Evolutionary conservation across 2,329 filamentous ascomycete species (phyloP).

Genomic region (Achaetomium macrosporum): DNA sequence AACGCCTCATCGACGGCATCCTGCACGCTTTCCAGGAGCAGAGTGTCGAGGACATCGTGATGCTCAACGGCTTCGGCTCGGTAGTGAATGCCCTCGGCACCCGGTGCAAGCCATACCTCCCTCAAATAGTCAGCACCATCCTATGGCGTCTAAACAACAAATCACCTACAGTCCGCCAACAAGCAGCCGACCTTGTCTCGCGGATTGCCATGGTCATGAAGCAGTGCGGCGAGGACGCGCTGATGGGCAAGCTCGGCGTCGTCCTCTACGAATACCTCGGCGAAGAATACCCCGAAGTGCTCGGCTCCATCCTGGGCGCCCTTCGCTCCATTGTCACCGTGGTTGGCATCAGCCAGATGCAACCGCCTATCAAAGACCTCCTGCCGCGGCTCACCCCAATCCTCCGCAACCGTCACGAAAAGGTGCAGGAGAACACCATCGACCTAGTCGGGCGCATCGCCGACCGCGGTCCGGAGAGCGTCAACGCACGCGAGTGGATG

Average conservation of each 20-base stretch:
- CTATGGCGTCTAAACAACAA: constrained; percentile 98
- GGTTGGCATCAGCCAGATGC: constrained; percentile 96
- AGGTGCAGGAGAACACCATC: constrained; percentile 98
- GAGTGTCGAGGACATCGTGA: constrained; percentile 89
- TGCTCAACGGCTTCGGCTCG: constrained; percentile 96
- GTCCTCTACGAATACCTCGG: constrained; percentile 97
- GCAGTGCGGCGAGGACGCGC: constrained; percentile 90
- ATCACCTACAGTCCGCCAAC: constrained; percentile 90
- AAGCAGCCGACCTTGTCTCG: constrained; percentile 92
- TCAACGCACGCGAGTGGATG: constrained; percentile 99
- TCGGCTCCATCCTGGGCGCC: constrained; percentile 92
- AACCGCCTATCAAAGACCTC: constrained; percentile 93
- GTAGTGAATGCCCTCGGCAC: constrained; percentile 93
- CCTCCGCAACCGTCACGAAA: constrained; percentile 94
- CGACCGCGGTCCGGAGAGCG: constrained; percentile 90
- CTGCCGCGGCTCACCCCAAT: constrained; percentile 96
- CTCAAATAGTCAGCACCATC: constrained; percentile 94
- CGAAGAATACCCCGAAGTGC: constrained; percentile 96
- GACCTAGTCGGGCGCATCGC: constrained; percentile 97
- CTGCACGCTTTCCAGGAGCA: constrained; percentile 97
- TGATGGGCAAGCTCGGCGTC: constrained; percentile 91
- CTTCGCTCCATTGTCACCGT: constrained; percentile 95
- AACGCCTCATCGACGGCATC: constrained; percentile 90
- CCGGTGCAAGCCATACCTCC: constrained; percentile 91
- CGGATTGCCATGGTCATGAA: constrained; percentile 99